phyloP scores from a whole-genome alignment of 805 yeast genomes.

The Candida suzukii region DNA sequence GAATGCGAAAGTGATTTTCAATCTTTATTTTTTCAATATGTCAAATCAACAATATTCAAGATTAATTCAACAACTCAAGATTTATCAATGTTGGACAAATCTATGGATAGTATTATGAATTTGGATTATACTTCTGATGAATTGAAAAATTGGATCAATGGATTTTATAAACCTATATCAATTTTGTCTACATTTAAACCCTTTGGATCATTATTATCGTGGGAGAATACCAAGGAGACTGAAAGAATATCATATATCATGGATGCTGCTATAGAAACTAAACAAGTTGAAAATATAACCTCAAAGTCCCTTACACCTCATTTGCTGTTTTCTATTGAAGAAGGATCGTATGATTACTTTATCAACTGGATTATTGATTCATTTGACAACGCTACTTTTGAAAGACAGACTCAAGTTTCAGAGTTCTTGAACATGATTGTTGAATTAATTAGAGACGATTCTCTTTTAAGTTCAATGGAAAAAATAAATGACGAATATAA shows the following conservation, averaged over 20 bases:
- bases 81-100: constrained; percentile 2
- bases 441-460: constrained; percentile 15
- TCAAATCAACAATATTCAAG: constrained; percentile 14
- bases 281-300: constrained; percentile 5
- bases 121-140: constrained; percentile 3
- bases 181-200: constrained; percentile 5
- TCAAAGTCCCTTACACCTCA: constrained; percentile 14
- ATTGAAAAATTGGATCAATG: constrained; percentile 14
- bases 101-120: not conserved
- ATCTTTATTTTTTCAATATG: constrained; percentile 11
- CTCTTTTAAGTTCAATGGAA: constrained; percentile 8
- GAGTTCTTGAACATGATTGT: constrained; percentile 9
- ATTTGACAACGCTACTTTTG: not conserved
- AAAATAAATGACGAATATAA: not conserved
- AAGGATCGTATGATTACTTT: constrained; percentile 9
- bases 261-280: constrained; percentile 3
- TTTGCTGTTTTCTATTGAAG: constrained; percentile 3
- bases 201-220: constrained; percentile 13
- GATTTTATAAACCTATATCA: constrained; percentile 16
- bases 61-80: constrained; percentile 10
- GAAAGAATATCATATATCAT: constrained; percentile 16
- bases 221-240: constrained; percentile 9
- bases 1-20: too few species aligned
- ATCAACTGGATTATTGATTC: constrained; percentile 13
- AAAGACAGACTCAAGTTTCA: not conserved